Evolutionary conservation across 257 asterid genomes (phyloP), one percentile per base, ranked within the genome.

Genomic region (Penstemon eatonii): DNA sequence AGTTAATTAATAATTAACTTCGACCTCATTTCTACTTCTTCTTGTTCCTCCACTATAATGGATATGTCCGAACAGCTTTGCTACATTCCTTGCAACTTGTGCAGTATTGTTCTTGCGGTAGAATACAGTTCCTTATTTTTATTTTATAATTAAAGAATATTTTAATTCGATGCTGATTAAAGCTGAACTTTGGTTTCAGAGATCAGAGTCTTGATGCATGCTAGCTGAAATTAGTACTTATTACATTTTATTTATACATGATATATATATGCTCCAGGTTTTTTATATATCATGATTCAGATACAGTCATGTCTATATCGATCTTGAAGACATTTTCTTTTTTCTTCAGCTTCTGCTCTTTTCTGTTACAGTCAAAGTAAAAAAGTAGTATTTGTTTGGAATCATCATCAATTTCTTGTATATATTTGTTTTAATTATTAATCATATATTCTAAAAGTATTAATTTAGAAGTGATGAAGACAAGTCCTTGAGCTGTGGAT

Each of bases 101-200:
- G 97, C 85, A 88, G 74, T 79, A 88, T 88, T 58, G 92, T 90
- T 78, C 97, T 90, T 69, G 97, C 95, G 97, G 97, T 90, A 87
- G 56, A 25, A 47, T 42, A 60, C 39, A 50, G 71, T 68, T 77
- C 62, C 7, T 3, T 12, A 15, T 44, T 63, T 45, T 63, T 25
- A 18, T 3, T 43, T 61, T 25, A 41, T 25, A 41, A 12, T 36
- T 1, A 4, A 47, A 7, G 12, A 25, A 7, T 8, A 0, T 4
- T 25, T 25, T 9, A 25, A 18, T 38, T 44, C 18, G 38, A 8
- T 62, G 33, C 51, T 62, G 45, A 37, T 43, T n/a, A 12, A 5
- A 56, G 36, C 7, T 47, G 33, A 25, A 25, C 33, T 25, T 25
- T 25, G 33, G 33, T 2, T 25, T 25, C 33, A 25, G 33, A 25